A percentile compares a stretch with the other conserved stretches of the same genome.
Evolutionary conservation across 148 eudicot species (phyloP).

Genomic region (Polygonum aviculare): DNA sequence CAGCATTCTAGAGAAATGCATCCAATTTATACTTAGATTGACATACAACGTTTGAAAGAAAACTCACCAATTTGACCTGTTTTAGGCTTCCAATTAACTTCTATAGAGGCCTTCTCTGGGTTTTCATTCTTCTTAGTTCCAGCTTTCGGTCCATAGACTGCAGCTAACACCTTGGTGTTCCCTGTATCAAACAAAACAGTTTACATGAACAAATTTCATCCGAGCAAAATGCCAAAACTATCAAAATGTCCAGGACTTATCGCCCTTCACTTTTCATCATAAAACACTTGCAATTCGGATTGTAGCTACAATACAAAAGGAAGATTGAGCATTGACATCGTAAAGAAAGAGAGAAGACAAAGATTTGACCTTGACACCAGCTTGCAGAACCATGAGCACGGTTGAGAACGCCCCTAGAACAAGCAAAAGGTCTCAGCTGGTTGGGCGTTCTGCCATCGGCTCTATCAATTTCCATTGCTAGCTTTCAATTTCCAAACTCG

Average conservation of each 20-base stretch:
- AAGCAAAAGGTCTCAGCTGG: conserved; percentile 65
- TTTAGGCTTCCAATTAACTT: conserved; percentile 93
- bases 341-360: background rate
- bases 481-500: conserved; percentile 21
- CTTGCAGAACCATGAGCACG: conserved; percentile 93
- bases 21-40: background rate
- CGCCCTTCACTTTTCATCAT: background rate
- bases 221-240: background rate
- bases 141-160: conserved; percentile 87
- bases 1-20: background rate
- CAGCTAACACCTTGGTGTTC: conserved; percentile 77
- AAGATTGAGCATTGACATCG: background rate
- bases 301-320: background rate
- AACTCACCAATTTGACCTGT: conserved; percentile 75
- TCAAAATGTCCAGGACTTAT: background rate
- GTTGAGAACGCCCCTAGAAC: conserved; percentile 44
- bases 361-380: conserved; percentile 66
- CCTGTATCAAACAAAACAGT: conserved; percentile 26
- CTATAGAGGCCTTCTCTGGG: conserved; percentile 85
- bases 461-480: conserved; percentile 50
- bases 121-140: conserved; percentile 93
- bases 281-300: background rate
- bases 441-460: conserved; percentile 61
- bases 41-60: background rate
- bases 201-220: background rate